Evolutionary conservation across 2,329 filamentous ascomycete species (phyloP), one percentile per base, ranked within the genome.

Genomic region (Clathrospora elynae): DNA sequence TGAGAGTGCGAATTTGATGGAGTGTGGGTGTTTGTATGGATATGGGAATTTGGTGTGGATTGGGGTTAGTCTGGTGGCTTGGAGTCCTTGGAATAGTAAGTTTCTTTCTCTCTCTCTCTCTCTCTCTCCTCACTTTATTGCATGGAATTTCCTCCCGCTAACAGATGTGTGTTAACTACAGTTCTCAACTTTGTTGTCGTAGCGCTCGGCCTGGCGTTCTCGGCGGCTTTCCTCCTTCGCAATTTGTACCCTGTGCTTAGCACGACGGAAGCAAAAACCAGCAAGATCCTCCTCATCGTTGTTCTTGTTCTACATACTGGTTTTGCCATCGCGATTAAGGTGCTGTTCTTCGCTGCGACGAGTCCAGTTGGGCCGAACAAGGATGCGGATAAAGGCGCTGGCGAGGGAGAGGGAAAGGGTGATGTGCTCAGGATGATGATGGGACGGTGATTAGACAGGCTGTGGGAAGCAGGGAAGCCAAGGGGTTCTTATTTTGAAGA

Each of bases 1-100:
- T 71, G 90, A 96, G 68, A 88, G 84, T 42, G 91, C 92, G 51
- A 95, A 96, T 72, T 76, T 99, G 46, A 81, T 99, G 56, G 93
- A 99, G 76, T 96, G 90, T 77, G 91, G 89, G 84, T 88, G 90
- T 46, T 77, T 99, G 23, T 99, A 97, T 71, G 93, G 93, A 40
- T 99, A 99, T 76, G 83, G 87, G 43, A 99, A 99, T 74, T 77
- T 99, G 62, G 89, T 99, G 65, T 99, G 93, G 93, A 91, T 99
- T 59, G 89, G 87, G 2, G 91, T 99, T 29, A 91, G 93, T 33
- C 74, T 95, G 51, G 88, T 96, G 57, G 90, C 87, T 67, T 96
- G 91, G 88, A 92, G 87, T 53, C 87, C 87, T 38, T 76, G 96
- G 59, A 84, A 83, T 40, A 83, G 75, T 78, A 61, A 61, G 72